Evolutionary conservation across 495 filamentous ascomycete species (phyloP), one percentile per base, ranked within the genome.

Genomic region (Daldinia childiae): DNA sequence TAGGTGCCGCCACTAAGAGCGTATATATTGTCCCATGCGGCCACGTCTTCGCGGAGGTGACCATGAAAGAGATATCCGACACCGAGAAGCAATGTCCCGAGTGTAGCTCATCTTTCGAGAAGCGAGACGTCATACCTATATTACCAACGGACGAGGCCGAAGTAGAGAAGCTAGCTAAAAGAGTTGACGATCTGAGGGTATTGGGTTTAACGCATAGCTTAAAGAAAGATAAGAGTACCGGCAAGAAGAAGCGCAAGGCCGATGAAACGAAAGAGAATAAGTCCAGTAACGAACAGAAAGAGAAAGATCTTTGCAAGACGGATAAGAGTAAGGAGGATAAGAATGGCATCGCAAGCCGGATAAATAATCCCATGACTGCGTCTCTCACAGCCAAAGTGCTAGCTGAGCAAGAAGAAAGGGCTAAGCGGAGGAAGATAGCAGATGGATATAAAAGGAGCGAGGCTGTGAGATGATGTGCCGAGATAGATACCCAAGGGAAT

Each of bases 11-110:
- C 11, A 89, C 91, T 15, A 94, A 89, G 80, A 83, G 92, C 9
- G 93, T 97, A 17, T 99, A 98, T 78, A 75, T 99, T 6, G 93
- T 98, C 15, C 95, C 95, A 0, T 99, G 95, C 74, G 95, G 95
- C 1, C 96, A 98, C 86, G 96, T 92, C 1, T 98, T 98, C 78
- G 88, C 92, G 2, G 93, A 95, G 69, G 88, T 88, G 56, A 92
- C 92, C 8, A 87, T 98, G 58, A 91, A 90, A 66, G 93, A 97
- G 78, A 86, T 98, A 4, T 83, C 41, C 32, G 57, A 66, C 12
- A 74, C 79, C 27, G 81, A 81, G 54, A 81, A 81, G 17, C 68
- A 71, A 1, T 87, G 84, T 68, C 80, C 82, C 1, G 82, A 93
- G 84, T 99, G 95, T 76, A 91, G 91, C 73, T 88, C 90, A 71